phyloP scores from a whole-genome alignment of 257 asterid species.

The Solanum lignicaule region DNA sequence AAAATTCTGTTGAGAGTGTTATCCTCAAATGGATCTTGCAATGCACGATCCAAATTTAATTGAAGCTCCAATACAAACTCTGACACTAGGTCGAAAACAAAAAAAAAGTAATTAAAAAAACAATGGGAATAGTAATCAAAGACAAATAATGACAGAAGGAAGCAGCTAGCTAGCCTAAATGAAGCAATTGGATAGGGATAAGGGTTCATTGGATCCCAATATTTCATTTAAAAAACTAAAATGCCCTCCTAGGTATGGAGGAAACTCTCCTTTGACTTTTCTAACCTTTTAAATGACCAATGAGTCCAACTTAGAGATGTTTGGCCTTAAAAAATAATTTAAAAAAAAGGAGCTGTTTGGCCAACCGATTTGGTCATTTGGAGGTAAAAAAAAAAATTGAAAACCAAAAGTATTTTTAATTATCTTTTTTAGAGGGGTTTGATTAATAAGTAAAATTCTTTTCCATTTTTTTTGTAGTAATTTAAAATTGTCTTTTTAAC shows the following conservation, averaged over 20 bases:
- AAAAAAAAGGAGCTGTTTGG: not conserved
- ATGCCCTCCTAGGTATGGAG: not conserved
- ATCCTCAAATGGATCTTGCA: no score
- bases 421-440: no score
- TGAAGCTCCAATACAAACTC: rapidly evolving
- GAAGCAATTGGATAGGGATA: not conserved
- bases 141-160: not conserved
- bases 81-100: rapidly evolving
- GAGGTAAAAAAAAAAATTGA: not conserved
- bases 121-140: not conserved
- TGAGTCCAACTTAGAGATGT: not conserved
- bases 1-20: rapidly evolving
- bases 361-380: not conserved
- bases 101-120: no score
- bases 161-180: not conserved
- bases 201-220: not conserved
- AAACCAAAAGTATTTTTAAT: no score
- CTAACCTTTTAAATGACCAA: not conserved
- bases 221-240: not conserved
- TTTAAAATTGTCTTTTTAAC: no score
- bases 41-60: no score
- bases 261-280: not conserved
- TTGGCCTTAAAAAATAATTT: not conserved
- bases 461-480: no score
- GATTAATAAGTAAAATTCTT: not conserved